A percentile compares a stretch with the other conserved stretches of the same genome.
phyloP scores from a whole-genome alignment of 1,284 basidiomycete species.

The Thelephora terrestris region DNA sequence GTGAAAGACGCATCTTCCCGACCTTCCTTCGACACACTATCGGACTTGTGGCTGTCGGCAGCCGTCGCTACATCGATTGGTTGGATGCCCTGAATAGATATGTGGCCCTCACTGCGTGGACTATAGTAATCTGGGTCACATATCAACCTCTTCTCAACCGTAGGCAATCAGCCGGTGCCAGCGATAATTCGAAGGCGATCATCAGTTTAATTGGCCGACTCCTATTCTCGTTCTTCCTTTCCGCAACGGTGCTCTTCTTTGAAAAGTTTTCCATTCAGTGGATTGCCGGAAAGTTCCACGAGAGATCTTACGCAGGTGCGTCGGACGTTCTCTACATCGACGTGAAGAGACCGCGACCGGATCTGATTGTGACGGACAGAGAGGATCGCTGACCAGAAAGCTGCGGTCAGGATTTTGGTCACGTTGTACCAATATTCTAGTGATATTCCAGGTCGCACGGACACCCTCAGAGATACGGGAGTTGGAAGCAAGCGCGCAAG shows the following conservation, averaged over 20 bases:
- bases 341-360: too few relatives aligned
- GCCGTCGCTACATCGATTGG: slow-evolving; percentile 72
- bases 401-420: slow-evolving; percentile 65
- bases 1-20: slow-evolving; percentile 35
- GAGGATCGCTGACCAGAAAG: slow-evolving; percentile 78
- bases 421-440: slow-evolving; percentile 72
- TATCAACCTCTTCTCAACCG: slow-evolving; percentile 58
- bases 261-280: slow-evolving; percentile 87
- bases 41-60: slow-evolving; percentile 61
- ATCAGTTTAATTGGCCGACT: slow-evolving; percentile 50
- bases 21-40: slow-evolving; percentile 49
- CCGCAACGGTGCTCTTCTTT: slow-evolving; percentile 59
- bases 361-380: slow-evolving; percentile 31
- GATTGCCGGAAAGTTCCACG: slow-evolving; percentile 82
- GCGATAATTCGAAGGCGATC: slow-evolving; percentile 18
- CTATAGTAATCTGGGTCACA: slow-evolving; percentile 54
- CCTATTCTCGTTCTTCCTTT: slow-evolving; percentile 70
- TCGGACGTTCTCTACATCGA: slow-evolving; percentile 2
- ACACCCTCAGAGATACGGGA: slow-evolving; percentile 46
- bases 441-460: slow-evolving; percentile 59
- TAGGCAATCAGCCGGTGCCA: slow-evolving; percentile 24
- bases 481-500: slow-evolving; percentile 27
- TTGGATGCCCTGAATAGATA: slow-evolving; percentile 59
- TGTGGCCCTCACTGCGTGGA: slow-evolving; percentile 68
- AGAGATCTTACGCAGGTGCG: slow-evolving; percentile 73